phyloP scores from a whole-genome alignment of 2,329 filamentous ascomycete species.

The Macrophomina phaseolina region DNA sequence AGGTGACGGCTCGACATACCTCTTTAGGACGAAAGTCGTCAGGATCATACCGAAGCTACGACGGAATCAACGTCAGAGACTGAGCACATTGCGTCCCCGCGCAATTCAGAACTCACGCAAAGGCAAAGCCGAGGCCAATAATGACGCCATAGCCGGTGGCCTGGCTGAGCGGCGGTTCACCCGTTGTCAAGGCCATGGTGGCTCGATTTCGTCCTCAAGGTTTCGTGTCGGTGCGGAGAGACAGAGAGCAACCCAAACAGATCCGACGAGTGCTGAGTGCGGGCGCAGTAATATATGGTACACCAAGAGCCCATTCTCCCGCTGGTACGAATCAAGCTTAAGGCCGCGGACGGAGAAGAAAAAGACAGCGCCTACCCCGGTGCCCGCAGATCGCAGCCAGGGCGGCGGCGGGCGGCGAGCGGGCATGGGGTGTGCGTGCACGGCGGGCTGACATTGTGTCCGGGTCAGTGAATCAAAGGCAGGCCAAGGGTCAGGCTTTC shows the following conservation, averaged over 20 bases:
- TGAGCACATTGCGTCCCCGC: neutral
- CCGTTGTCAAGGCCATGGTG: conserved; percentile 12
- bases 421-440: neutral
- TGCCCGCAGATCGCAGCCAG: conserved; percentile 2
- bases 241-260: neutral
- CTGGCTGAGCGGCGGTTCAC: conserved; percentile 52
- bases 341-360: neutral
- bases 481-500: neutral
- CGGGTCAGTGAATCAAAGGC: neutral
- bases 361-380: neutral
- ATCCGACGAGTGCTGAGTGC: neutral
- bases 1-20: conserved; percentile 45
- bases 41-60: conserved; percentile 70
- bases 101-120: conserved; percentile 57
- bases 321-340: conserved; percentile 8
- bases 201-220: neutral
- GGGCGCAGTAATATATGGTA: conserved; percentile 8
- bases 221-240: neutral
- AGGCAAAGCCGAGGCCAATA: conserved; percentile 73
- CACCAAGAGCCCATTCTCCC: neutral
- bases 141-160: conserved; percentile 80
- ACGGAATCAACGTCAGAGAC: conserved; percentile 28
- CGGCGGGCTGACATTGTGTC: neutral
- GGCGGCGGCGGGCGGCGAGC: neutral
- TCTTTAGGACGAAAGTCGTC: conserved; percentile 72